Percentiles rank a stretch among this genome's conserved stretches.
These are phyloP conservation scores for Rhododendron mucronatum DNA, from an alignment of 148 eudicot genomes.

Conservation along the genomic window DNA sequence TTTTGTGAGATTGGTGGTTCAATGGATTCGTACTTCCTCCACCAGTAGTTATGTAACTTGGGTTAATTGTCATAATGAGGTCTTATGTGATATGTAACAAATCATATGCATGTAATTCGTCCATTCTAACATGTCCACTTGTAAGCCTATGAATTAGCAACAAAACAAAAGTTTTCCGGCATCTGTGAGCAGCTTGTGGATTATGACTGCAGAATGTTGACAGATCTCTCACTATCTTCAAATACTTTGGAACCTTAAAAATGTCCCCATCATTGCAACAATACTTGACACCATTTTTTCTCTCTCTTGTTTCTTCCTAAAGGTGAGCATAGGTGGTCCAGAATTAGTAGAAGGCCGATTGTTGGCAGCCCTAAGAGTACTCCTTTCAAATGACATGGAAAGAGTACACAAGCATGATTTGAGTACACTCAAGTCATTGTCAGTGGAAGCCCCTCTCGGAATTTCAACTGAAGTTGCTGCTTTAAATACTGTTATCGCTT, in stretches of 20 bases:
- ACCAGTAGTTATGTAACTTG: not conserved
- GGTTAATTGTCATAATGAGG: not conserved
- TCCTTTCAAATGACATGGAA: slow-evolving; percentile 47
- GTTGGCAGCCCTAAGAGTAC: slow-evolving; percentile 73
- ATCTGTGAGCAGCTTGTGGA: not conserved
- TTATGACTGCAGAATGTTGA: not conserved
- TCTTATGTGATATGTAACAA: not conserved
- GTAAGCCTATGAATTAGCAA: not conserved
- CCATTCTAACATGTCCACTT: not conserved
- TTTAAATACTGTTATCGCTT: slow-evolving; percentile 63
- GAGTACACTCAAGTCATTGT: slow-evolving; percentile 51
- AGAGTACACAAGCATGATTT: slow-evolving; percentile 46
- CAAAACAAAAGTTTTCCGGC: not conserved
- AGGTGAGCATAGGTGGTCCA: slow-evolving; percentile 88
- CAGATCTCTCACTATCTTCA: not conserved
- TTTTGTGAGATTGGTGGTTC: not conserved
- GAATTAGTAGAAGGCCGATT: slow-evolving; percentile 75
- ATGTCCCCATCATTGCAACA: not conserved
- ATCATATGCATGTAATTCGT: not conserved
- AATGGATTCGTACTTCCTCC: not conserved
- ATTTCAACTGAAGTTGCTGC: slow-evolving; percentile 50
- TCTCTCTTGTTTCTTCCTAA: not conserved
- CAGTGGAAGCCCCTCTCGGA: slow-evolving; percentile 76
- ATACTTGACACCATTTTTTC: not conserved
- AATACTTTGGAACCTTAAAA: not conserved